Evolutionary conservation across 768 basidiomycete genomes (phyloP), one percentile per base, ranked within the genome.

Genomic region (Harrya chromipes): DNA sequence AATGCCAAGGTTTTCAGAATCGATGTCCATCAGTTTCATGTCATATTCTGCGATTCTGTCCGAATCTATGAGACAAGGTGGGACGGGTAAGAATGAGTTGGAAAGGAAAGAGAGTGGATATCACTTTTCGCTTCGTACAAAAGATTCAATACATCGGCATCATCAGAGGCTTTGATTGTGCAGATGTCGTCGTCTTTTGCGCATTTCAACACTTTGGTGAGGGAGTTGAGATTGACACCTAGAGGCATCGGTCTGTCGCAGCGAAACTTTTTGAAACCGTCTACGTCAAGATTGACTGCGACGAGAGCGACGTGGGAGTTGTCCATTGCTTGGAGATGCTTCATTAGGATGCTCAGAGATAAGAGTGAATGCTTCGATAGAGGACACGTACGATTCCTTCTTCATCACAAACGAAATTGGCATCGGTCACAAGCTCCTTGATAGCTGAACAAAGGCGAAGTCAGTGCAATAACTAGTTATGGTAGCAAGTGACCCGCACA

Each of bases 11-110:
- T 83, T 85, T 71, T 99, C 97, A 20, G 90, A 76, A 68, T 99
- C 95, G 64, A 99, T 99, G 62, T 98, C 95, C 95, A 99, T 97
- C 46, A 98, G 83, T 69, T 98, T 98, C 87, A 99, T 91, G 60
- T 97, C 94, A 72, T 99, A 99, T 66, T 97, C 92, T 21, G 94
- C 93, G 46, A 98, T 86, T 54, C 97, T 84, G 68, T 97, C 95
- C 4, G 85, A 81, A 70, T 84, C 94, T 97, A 57, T 6, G 23
- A 35, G 34, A 26, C 13, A 1, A 19, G 20, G 1, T 1, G 27
- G 45, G 24, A 51, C 41, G 12, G 24, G 31, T 27, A 16, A 36
- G 16, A 20, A 17, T 7, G n/a, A 16, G 10, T 21, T 9, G 17
- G 16, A 48, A 37, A 23, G 17, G 14, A 40, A 34, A 44, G 21